Evolutionary conservation across 2,329 filamentous ascomycete genomes (phyloP).

Genomic region (Aspergillus japonicus): DNA sequence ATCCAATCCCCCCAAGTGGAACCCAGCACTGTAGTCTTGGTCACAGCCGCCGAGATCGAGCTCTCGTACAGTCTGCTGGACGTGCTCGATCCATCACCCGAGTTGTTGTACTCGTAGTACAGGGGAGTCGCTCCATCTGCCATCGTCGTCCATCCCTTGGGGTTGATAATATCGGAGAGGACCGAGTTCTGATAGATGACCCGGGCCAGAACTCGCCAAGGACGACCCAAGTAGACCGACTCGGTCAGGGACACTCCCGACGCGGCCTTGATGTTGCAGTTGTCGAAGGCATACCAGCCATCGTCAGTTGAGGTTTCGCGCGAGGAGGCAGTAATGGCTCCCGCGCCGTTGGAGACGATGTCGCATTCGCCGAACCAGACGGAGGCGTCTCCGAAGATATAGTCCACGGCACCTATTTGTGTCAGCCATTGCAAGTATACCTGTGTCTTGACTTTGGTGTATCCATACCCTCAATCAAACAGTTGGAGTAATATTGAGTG

Average conservation of each 20-base stretch:
- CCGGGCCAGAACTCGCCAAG: slow-evolving; percentile 34
- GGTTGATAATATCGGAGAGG: slow-evolving; percentile 29
- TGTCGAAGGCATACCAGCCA: slow-evolving; percentile 34
- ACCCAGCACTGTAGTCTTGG: slow-evolving; percentile 26
- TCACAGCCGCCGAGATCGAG: slow-evolving; percentile 25
- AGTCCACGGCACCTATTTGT: slow-evolving; percentile 32
- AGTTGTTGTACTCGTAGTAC: slow-evolving; percentile 33
- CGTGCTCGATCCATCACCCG: slow-evolving; percentile 25
- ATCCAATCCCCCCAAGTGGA: slow-evolving; percentile 23
- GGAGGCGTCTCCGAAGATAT: slow-evolving; percentile 36
- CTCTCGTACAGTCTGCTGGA: slow-evolving; percentile 22
- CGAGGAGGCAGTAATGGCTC: slow-evolving; percentile 34
- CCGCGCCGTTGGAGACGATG: slow-evolving; percentile 32
- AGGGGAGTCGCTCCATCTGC: slow-evolving; percentile 31
- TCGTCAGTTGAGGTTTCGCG: slow-evolving; percentile 25
- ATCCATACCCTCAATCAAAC: slow-evolving; percentile 28
- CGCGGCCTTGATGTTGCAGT: slow-evolving; percentile 26
- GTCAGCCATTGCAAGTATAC: not conserved
- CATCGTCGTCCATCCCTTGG: slow-evolving; percentile 35
- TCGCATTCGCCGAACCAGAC: slow-evolving; percentile 33
- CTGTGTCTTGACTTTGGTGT: not conserved
- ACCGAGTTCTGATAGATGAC: slow-evolving; percentile 36
- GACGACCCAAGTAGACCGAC: slow-evolving; percentile 34
- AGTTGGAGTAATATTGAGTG: slow-evolving; percentile 36
- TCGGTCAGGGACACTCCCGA: slow-evolving; percentile 21